Conservation (phyloP, 2,329 filamentous ascomycete species). For the Sporothrix humicola region DNA sequence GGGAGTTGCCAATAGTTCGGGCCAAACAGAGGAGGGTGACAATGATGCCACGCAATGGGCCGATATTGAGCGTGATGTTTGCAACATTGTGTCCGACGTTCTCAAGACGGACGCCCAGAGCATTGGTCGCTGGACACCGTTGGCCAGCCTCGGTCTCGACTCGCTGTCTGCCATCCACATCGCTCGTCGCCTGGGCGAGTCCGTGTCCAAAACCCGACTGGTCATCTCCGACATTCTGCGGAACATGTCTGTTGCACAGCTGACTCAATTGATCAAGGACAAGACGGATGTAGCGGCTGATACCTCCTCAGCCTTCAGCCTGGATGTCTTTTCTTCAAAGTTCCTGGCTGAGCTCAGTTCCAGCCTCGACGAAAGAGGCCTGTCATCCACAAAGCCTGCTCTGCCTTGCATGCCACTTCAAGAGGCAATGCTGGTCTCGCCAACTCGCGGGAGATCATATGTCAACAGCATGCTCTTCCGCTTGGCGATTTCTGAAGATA, state of each 20-base stretch:
- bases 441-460: constrained; percentile 60
- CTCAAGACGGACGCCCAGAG: constrained; percentile 52
- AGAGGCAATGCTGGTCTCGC: constrained; percentile 79
- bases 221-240: constrained; percentile 74
- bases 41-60: constrained; percentile 17
- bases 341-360: constrained; percentile 38
- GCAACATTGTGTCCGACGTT: constrained; percentile 57
- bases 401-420: constrained; percentile 87
- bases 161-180: constrained; percentile 81
- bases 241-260: constrained; percentile 67
- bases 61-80: constrained; percentile 61
- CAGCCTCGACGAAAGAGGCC: constrained; percentile 15
- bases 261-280: constrained; percentile 52
- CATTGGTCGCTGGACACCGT: constrained; percentile 70
- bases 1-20: constrained; percentile 9
- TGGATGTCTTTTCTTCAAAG: constrained; percentile 41
- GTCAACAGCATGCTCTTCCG: constrained; percentile 73
- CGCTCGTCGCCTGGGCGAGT: constrained; percentile 60
- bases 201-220: constrained; percentile 53
- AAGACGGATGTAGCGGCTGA: neutral
- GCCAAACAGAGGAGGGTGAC: neutral
- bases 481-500: constrained; percentile 56
- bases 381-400: constrained; percentile 56
- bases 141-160: constrained; percentile 80
- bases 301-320: neutral